These are phyloP conservation scores for Tulasnella sp. DNA, from an alignment of 768 basidiomycete genomes.

Conservation along the genomic window DNA sequence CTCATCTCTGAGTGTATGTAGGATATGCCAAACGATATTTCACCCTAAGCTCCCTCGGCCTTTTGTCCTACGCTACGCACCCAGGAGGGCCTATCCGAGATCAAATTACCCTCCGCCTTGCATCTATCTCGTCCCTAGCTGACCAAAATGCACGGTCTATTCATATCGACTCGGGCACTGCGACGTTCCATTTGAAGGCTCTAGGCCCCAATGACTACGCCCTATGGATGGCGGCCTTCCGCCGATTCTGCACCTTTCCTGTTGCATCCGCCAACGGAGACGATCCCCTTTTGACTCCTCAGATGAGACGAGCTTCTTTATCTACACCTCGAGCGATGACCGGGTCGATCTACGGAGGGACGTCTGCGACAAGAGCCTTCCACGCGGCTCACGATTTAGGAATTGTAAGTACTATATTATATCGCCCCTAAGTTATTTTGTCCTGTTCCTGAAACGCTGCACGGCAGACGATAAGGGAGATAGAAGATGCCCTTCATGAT, in stretches of 20 bases:
- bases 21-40: slow-evolving; percentile 84
- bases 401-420: not conserved
- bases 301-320: slow-evolving; percentile 16
- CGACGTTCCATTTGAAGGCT: slow-evolving; percentile 77
- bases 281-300: not conserved
- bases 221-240: slow-evolving; percentile 63
- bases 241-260: slow-evolving; percentile 24
- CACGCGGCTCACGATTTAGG: slow-evolving; percentile 43
- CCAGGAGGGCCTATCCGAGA: slow-evolving; percentile 64
- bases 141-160: slow-evolving; percentile 57
- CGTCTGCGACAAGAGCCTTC: slow-evolving; percentile 41
- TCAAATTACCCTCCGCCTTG: slow-evolving; percentile 46
- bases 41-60: slow-evolving; percentile 51
- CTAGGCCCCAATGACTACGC: slow-evolving; percentile 59
- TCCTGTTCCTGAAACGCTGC: not conserved
- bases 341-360: slow-evolving; percentile 21
- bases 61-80: slow-evolving; percentile 65
- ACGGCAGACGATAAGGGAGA: slow-evolving; percentile 11
- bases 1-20: slow-evolving; percentile 24
- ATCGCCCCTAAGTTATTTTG: not conserved
- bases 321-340: slow-evolving; percentile 19
- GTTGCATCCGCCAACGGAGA: not conserved
- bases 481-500: slow-evolving; percentile 8
- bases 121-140: slow-evolving; percentile 64
- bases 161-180: slow-evolving; percentile 63